Evolutionary conservation across 768 basidiomycete genomes (phyloP).

Genomic region (Candolleomyces eurysporus): DNA sequence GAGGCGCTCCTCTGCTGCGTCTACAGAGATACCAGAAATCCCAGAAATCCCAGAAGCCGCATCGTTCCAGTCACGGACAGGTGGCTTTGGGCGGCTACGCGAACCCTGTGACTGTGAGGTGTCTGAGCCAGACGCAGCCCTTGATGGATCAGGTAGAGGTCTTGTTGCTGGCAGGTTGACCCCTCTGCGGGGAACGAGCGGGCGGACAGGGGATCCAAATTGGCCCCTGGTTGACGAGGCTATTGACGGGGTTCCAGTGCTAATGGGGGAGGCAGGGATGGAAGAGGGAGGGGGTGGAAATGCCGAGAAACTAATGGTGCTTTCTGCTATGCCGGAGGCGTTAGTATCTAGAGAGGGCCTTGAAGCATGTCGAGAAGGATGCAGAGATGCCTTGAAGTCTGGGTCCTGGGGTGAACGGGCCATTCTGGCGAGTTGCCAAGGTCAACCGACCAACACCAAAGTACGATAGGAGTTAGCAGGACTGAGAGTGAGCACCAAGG

Average conservation of each 20-base stretch:
- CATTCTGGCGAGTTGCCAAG: neutral
- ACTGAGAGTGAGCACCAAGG: neutral
- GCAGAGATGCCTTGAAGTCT: neutral
- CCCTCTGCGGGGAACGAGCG: slow-evolving; percentile 20
- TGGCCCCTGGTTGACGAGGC: neutral
- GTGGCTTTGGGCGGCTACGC: too few relatives aligned
- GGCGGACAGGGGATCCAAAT: slow-evolving; percentile 24
- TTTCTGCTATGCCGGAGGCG: slow-evolving; percentile 56
- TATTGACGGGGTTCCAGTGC: slow-evolving; percentile 20
- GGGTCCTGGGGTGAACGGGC: neutral
- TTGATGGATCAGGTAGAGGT: neutral
- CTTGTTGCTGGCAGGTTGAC: neutral
- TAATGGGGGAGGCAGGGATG: slow-evolving; percentile 41
- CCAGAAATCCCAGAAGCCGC: slow-evolving; percentile 49
- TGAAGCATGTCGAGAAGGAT: slow-evolving; percentile 29
- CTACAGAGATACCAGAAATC: slow-evolving; percentile 30
- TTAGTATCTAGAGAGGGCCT: slow-evolving; percentile 47
- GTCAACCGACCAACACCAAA: neutral
- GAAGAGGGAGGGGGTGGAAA: slow-evolving; percentile 55
- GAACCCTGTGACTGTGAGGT: neutral
- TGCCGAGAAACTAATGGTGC: slow-evolving; percentile 52
- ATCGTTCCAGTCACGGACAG: slow-evolving; percentile 54
- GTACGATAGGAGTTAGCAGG: neutral
- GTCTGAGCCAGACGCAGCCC: neutral
- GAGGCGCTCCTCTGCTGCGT: slow-evolving; percentile 54